A percentile compares a stretch with the other conserved stretches of the same genome.
These are phyloP conservation scores for Phaeotremella fagi DNA, from an alignment of 768 basidiomycete genomes.

Conservation along the genomic window DNA sequence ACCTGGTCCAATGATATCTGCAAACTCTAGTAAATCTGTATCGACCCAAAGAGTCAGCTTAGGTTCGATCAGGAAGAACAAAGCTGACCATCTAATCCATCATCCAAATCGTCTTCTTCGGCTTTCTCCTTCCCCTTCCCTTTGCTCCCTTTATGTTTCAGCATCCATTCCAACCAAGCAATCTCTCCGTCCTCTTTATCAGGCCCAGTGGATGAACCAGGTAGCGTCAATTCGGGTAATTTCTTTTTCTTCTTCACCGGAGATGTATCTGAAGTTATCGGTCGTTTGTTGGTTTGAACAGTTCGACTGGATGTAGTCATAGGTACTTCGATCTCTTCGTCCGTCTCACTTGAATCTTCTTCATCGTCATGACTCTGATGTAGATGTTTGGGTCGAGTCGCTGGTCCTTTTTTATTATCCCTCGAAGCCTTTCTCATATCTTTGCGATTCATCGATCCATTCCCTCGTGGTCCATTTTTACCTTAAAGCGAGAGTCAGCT, in stretches of 20 bases:
- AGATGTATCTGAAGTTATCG: too few relatives aligned
- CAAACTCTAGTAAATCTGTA: slow-evolving; percentile 39
- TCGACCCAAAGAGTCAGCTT: slow-evolving; percentile 50
- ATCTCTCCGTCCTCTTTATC: slow-evolving; percentile 79
- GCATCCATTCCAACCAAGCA: slow-evolving; percentile 69
- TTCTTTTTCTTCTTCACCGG: slow-evolving; percentile 38
- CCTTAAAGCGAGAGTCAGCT: too few relatives aligned
- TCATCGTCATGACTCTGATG: too few relatives aligned
- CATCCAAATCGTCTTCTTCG: slow-evolving; percentile 54
- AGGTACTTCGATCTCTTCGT: too few relatives aligned
- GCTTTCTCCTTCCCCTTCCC: slow-evolving; percentile 11
- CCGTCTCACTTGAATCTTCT: too few relatives aligned
- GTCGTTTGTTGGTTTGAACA: too few relatives aligned
- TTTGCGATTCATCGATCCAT: slow-evolving; percentile 56
- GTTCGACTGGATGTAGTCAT: too few relatives aligned
- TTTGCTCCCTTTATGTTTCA: slow-evolving; percentile 54
- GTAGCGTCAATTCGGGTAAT: slow-evolving; percentile 21
- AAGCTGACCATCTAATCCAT: slow-evolving; percentile 73
- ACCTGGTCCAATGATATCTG: slow-evolving; percentile 41
- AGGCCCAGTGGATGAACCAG: slow-evolving; percentile 5
- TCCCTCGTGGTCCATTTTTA: too few relatives aligned
- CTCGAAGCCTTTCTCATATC: slow-evolving; percentile 19
- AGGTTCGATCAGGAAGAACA: slow-evolving; percentile 9
- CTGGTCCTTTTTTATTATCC: too few relatives aligned
- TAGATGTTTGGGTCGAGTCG: too few relatives aligned